Percentiles rank a stretch among this genome's conserved stretches.
Evolutionary conservation across 2,329 filamentous ascomycete species (phyloP).

Genomic region (Beauveria rudraprayagi): DNA sequence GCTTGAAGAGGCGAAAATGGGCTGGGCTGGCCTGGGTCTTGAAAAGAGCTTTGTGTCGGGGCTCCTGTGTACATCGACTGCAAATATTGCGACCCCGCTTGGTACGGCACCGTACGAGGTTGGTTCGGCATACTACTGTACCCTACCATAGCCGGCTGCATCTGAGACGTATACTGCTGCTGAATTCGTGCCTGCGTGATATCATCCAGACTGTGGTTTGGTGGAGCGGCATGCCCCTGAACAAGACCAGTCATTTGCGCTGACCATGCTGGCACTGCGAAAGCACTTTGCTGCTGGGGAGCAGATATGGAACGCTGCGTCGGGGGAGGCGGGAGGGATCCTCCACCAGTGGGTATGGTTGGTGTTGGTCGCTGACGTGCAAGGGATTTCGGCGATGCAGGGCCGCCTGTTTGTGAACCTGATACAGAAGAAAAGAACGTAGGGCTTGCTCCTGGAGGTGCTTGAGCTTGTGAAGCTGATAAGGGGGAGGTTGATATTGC

Average conservation of each 20-base stretch:
- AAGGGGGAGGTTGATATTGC: slow-evolving; percentile 21
- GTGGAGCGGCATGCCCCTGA: slow-evolving; percentile 57
- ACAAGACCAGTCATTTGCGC: slow-evolving; percentile 72
- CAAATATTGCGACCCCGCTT: slow-evolving; percentile 29
- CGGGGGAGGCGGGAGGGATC: slow-evolving; percentile 64
- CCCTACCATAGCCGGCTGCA: slow-evolving; percentile 33
- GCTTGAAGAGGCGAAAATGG: slow-evolving; percentile 40
- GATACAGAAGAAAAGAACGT: slow-evolving; percentile 44
- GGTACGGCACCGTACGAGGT: slow-evolving; percentile 30
- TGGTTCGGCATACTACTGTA: slow-evolving; percentile 19
- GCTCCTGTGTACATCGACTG: slow-evolving; percentile 44
- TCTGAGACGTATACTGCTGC: slow-evolving; percentile 47
- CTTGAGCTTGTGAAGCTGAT: slow-evolving; percentile 30
- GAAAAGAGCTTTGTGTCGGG: slow-evolving; percentile 31
- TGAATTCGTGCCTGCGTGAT: slow-evolving; percentile 59
- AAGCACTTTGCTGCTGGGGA: slow-evolving; percentile 68
- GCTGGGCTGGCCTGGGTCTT: slow-evolving; percentile 28
- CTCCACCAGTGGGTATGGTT: slow-evolving; percentile 50
- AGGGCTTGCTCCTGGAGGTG: slow-evolving; percentile 47
- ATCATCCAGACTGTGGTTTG: slow-evolving; percentile 70
- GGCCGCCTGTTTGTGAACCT: slow-evolving; percentile 14
- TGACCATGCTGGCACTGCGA: slow-evolving; percentile 67
- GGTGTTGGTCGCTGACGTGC: slow-evolving; percentile 62
- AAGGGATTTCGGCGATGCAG: slow-evolving; percentile 21
- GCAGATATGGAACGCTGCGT: slow-evolving; percentile 79